Percentiles rank a stretch among this genome's conserved stretches.
phyloP scores from a whole-genome alignment of 768 basidiomycete species.

The Pulveroboletus sp. region DNA sequence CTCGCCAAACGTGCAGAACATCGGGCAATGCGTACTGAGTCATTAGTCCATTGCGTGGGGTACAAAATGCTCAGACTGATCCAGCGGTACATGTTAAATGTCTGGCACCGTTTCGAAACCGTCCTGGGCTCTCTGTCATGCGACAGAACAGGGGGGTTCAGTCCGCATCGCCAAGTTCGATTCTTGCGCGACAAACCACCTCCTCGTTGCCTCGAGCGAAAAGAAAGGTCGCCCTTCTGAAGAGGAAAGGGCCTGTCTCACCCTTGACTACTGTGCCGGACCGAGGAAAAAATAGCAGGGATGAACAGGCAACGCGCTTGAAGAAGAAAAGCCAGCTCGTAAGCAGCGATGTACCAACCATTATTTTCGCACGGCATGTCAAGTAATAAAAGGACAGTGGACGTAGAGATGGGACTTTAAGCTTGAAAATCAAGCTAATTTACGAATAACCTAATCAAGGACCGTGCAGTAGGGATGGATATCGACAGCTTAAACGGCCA shows the following conservation, averaged over 20 bases:
- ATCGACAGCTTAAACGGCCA: background rate
- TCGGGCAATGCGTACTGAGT: no score
- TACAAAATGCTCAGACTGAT: background rate
- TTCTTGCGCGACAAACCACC: constrained; percentile 30
- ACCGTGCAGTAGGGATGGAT: background rate
- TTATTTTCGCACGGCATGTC: constrained; percentile 15
- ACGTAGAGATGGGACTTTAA: no score
- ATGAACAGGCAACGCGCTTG: constrained; percentile 17
- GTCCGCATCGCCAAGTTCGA: constrained; percentile 5
- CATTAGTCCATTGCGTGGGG: no score
- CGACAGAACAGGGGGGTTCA: background rate
- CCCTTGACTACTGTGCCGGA: constrained; percentile 7
- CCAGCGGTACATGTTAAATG: constrained; percentile 1
- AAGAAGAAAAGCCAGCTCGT: no score
- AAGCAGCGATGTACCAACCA: no score
- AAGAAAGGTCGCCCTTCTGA: constrained; percentile 11
- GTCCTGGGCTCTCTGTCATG: background rate
- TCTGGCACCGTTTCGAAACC: constrained; percentile 16
- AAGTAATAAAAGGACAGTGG: background rate
- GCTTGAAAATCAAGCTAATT: constrained; percentile 12
- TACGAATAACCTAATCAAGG: constrained; percentile 25
- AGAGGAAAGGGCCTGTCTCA: constrained; percentile 25
- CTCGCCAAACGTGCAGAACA: background rate
- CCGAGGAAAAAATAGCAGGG: constrained; percentile 12
- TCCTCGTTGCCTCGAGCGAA: constrained; percentile 24